Conservation (phyloP, 2,329 filamentous ascomycete species). For the Scytalidium sp. region DNA sequence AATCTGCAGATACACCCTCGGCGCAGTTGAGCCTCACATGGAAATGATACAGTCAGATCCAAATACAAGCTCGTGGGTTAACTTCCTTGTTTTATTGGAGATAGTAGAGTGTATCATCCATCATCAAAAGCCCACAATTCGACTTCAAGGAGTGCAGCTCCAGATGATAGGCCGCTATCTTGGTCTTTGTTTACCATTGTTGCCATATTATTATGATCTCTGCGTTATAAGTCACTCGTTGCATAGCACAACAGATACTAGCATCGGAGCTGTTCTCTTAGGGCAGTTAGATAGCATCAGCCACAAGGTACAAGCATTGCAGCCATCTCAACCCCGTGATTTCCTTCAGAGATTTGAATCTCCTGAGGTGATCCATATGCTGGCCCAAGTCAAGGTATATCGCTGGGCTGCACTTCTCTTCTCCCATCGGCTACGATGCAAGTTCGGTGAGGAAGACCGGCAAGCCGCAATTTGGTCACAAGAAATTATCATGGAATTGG, state of each 20-base stretch:
- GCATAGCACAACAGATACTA: conserved; percentile 9
- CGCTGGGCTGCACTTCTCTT: conserved; percentile 23
- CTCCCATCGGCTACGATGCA: conserved; percentile 20
- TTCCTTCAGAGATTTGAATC: conserved; percentile 17
- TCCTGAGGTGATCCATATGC: conserved; percentile 22
- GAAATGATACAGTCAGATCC: conserved; percentile 8
- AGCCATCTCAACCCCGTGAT: conserved; percentile 17
- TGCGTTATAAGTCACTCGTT: conserved; percentile 23
- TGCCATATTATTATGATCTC: conserved; percentile 25
- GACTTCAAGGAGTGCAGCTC: conserved; percentile 8
- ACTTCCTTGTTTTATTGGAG: conserved; percentile 21
- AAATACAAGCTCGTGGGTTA: conserved; percentile 15
- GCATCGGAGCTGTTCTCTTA: conserved; percentile 10
- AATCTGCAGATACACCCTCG: conserved; percentile 22
- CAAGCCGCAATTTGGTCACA: conserved; percentile 24
- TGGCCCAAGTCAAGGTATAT: conserved; percentile 26
- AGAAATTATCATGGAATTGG: conserved; percentile 25
- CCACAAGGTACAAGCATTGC: conserved; percentile 19
- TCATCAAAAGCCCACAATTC: conserved; percentile 19
- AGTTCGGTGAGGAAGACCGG: conserved; percentile 20
- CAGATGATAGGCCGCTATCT: conserved; percentile 18
- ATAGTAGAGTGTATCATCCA: conserved; percentile 25
- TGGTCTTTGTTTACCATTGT: conserved; percentile 23
- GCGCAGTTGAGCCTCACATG: conserved; percentile 17
- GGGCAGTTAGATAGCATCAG: conserved; percentile 19